Conservation (phyloP, 2,329 filamentous ascomycete genomes). For the Xylaria sp. region DNA sequence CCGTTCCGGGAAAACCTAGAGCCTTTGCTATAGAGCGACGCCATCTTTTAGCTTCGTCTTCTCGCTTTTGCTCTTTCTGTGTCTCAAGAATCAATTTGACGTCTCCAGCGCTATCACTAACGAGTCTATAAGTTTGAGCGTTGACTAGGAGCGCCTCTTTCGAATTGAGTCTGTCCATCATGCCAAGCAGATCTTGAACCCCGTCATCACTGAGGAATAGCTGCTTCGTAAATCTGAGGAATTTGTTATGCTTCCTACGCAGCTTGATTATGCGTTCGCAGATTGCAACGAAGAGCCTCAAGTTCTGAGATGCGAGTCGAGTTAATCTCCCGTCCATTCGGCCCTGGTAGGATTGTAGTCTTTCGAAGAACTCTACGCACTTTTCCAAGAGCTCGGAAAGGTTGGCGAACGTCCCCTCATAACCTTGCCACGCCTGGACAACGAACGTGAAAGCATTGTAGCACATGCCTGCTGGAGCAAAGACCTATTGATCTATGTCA, state of each 20-base stretch:
- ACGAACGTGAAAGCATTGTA: slow-evolving; percentile 52
- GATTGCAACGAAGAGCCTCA: slow-evolving; percentile 51
- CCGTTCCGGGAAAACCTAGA: slow-evolving; percentile 43
- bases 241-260: slow-evolving; percentile 45
- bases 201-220: slow-evolving; percentile 51
- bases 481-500: slow-evolving; percentile 43
- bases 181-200: slow-evolving; percentile 47
- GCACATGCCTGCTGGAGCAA: slow-evolving; percentile 49
- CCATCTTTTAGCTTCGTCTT: slow-evolving; percentile 49
- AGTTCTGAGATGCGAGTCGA: slow-evolving; percentile 49
- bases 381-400: slow-evolving; percentile 48
- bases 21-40: slow-evolving; percentile 45
- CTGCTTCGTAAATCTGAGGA: slow-evolving; percentile 48
- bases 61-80: slow-evolving; percentile 47
- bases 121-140: slow-evolving; percentile 49
- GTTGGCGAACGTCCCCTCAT: slow-evolving; percentile 50
- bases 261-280: slow-evolving; percentile 49
- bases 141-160: slow-evolving; percentile 49
- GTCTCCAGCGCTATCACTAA: slow-evolving; percentile 47
- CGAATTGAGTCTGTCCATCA: slow-evolving; percentile 49
- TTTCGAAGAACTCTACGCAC: slow-evolving; percentile 50
- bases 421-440: slow-evolving; percentile 50
- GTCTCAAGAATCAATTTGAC: slow-evolving; percentile 45
- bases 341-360: slow-evolving; percentile 47
- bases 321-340: slow-evolving; percentile 49